Percentiles rank a stretch among this genome's conserved stretches.
Evolutionary conservation across 345 rosid species (phyloP).

Genomic region (Acer negundo): DNA sequence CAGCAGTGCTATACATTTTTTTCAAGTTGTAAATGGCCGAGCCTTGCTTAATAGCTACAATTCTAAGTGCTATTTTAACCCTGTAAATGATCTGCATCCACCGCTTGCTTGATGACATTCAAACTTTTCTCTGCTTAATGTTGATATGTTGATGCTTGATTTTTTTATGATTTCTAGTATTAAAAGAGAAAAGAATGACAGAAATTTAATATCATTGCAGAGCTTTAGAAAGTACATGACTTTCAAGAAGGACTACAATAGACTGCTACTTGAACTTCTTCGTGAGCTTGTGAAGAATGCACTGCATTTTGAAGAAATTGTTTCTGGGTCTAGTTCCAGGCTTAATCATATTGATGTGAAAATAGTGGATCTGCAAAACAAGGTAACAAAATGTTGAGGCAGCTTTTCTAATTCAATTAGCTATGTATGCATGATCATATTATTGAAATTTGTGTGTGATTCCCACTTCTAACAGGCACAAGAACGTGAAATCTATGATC

Average conservation of each 20-base stretch:
- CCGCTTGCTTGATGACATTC: background rate
- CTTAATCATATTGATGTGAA: conserved; percentile 59
- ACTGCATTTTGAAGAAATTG: conserved; percentile 80
- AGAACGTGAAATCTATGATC: conserved; percentile 77
- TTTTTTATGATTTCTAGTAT: background rate
- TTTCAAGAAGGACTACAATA: conserved; percentile 84
- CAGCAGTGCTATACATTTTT: background rate
- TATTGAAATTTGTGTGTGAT: conserved; percentile 6
- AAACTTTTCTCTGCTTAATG: background rate
- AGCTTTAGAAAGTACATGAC: conserved; percentile 91
- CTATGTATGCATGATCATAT: background rate
- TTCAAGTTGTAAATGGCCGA: background rate
- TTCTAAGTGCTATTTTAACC: background rate
- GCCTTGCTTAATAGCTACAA: background rate
- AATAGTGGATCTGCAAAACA: conserved; percentile 68
- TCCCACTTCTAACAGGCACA: conserved; percentile 61
- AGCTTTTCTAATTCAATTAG: background rate
- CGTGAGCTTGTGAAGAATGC: conserved; percentile 82
- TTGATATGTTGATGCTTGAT: background rate
- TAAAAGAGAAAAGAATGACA: background rate
- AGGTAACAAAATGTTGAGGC: conserved; percentile 44
- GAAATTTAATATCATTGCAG: conserved; percentile 43
- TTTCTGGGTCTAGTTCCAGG: conserved; percentile 74
- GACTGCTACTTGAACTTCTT: conserved; percentile 77
- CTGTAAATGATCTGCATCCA: background rate